Conservation (phyloP, 192 early-diverging fungal species). For the Coemansia sp. region DNA sequence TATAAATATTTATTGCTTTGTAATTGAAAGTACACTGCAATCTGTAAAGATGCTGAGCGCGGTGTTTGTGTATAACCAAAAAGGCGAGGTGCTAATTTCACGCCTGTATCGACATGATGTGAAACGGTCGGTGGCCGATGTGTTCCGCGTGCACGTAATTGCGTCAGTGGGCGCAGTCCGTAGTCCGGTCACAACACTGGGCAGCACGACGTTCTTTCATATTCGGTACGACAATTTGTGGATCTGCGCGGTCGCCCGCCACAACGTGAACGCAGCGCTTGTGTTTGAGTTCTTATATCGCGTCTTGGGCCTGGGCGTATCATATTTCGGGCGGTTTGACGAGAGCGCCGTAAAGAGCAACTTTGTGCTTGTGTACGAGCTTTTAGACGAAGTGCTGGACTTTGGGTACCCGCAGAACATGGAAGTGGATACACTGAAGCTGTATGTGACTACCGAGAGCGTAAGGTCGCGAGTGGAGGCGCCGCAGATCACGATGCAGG, state of each 20-base stretch:
- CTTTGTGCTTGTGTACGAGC: conserved; percentile 85
- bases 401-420: conserved; percentile 88
- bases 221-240: conserved; percentile 96
- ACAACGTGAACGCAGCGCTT: conserved; percentile 77
- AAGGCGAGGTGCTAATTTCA: conserved; percentile 97
- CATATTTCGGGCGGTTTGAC: conserved; percentile 81
- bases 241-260: conserved; percentile 76
- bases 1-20: conserved; percentile 32
- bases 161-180: conserved; percentile 74
- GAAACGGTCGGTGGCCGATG: conserved; percentile 93
- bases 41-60: conserved; percentile 76
- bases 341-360: conserved; percentile 83
- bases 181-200: conserved; percentile 83
- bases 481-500: conserved; percentile 89
- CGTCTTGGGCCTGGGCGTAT: conserved; percentile 67
- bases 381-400: conserved; percentile 83
- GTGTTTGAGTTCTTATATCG: conserved; percentile 81
- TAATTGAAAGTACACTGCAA: neutral
- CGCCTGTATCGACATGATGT: conserved; percentile 92
- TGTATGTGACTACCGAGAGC: conserved; percentile 84
- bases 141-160: conserved; percentile 97
- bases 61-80: conserved; percentile 97
- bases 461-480: conserved; percentile 66
- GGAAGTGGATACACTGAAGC: conserved; percentile 78
- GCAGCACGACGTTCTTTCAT: conserved; percentile 93